Percentiles rank a stretch among this genome's conserved stretches.
phyloP scores from a whole-genome alignment of 2,329 filamentous ascomycete genomes.

The Pleoardoris graminearum region DNA sequence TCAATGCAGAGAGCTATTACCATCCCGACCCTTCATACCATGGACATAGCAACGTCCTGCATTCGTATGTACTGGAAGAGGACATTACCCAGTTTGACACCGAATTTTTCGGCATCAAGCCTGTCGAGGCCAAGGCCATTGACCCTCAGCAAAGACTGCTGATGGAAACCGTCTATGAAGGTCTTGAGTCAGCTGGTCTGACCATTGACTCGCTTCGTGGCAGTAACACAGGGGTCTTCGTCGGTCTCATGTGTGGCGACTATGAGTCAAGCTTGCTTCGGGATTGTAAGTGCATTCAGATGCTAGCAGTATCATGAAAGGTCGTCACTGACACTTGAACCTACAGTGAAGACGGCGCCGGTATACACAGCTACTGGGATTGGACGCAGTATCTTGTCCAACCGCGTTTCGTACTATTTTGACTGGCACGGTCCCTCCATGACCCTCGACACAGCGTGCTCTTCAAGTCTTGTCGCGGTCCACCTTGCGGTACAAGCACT shows the following conservation, averaged over 20 bases:
- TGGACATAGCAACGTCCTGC: not conserved
- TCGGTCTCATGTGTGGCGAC: conserved; percentile 32
- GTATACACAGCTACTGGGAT: not conserved
- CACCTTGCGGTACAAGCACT: conserved; percentile 20
- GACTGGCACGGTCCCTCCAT: conserved; percentile 40
- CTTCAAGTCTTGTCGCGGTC: conserved; percentile 33
- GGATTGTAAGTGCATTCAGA: no score
- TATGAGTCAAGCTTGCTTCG: no score
- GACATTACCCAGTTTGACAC: not conserved
- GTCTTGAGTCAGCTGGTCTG: conserved; percentile 40
- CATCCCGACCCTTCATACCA: not conserved
- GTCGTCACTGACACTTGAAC: not conserved
- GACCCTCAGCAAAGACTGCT: conserved; percentile 33
- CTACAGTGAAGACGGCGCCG: no score
- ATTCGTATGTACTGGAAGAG: not conserved
- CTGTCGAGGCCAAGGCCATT: not conserved
- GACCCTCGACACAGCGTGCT: conserved; percentile 46
- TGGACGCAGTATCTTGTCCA: conserved; percentile 31
- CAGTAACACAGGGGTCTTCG: conserved; percentile 34
- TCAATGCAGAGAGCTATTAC: not conserved
- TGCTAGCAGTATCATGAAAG: no score
- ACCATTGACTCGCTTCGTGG: conserved; percentile 23
- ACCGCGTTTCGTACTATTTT: conserved; percentile 43
- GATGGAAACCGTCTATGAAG: conserved; percentile 34
- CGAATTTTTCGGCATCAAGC: not conserved